Conservation (phyloP, 2,329 filamentous ascomycete species). For the Aspergillus sp. region DNA sequence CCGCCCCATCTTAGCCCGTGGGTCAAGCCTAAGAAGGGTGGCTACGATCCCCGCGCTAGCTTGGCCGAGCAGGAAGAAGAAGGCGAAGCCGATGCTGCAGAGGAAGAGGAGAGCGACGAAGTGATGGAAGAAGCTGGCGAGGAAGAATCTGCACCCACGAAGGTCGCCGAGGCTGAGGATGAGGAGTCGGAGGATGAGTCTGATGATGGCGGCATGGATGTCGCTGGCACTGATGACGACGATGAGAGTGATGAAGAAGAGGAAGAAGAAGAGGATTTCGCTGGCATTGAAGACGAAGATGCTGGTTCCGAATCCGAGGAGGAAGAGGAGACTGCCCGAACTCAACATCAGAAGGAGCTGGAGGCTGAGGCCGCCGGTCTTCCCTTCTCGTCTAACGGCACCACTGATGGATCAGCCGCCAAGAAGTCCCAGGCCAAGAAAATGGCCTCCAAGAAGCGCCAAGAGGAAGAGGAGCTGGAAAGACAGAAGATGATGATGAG, state of each 20-base stretch:
- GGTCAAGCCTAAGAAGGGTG: conserved; percentile 80
- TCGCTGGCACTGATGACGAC: conserved; percentile 48
- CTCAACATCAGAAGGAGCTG: conserved; percentile 81
- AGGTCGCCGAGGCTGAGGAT: conserved; percentile 40
- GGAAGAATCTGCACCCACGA: conserved; percentile 21
- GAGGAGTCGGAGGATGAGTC: conserved; percentile 45
- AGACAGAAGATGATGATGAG: conserved; percentile 97
- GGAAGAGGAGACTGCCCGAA: conserved; percentile 61
- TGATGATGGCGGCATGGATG: conserved; percentile 51
- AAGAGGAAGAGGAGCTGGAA: conserved; percentile 84
- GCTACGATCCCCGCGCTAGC: conserved; percentile 85
- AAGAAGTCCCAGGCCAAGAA: conserved; percentile 68
- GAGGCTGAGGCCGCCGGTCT: conserved; percentile 84
- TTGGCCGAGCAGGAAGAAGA: conserved; percentile 86
- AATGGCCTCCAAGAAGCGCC: conserved; percentile 63
- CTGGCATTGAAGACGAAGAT: conserved; percentile 53
- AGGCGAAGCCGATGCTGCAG: conserved; percentile 74
- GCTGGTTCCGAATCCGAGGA: conserved; percentile 53
- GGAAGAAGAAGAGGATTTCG: conserved; percentile 45
- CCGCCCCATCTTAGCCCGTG: conserved; percentile 96
- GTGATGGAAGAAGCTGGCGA: conserved; percentile 36
- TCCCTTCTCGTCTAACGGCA: conserved; percentile 48
- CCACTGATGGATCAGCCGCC: conserved; percentile 56
- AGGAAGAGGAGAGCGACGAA: conserved; percentile 54
- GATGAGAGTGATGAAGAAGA: conserved; percentile 48